Base-by-base conservation (phyloP, 805 yeast genomes). In the Teunomyces aglyptinius region DNA sequence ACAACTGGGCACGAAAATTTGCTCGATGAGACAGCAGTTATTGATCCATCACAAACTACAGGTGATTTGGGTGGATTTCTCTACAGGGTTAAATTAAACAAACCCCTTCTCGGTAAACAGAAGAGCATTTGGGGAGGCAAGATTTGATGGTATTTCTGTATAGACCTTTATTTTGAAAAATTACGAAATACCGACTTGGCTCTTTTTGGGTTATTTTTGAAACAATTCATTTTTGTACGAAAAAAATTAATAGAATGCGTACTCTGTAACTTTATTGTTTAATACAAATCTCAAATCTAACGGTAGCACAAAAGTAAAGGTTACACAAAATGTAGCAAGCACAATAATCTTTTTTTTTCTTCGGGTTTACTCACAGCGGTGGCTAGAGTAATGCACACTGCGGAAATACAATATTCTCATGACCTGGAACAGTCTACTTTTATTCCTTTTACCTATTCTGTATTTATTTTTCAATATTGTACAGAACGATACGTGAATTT, bases 21-120 rank as follows among this genome's bases (percentile, higher is more conserved):
- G 44, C 70, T 64, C 15, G 79, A 80, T 42, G 64, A 65, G 5
- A 55, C 55, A 19, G 61, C 57, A 5, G 38, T 26, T 2, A 54
- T 62, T 26, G 62, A 61, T 43, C 49, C 67, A 2, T 34, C 33
- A 1, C 63, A 59, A 49, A 54, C 52, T 18, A 41, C 46, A 6
- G 77, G 73, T n/a, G 85, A 81, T 52, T 58, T 75, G 11, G 89
- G 91, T 26, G 91, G 91, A 1, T 68, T 76, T 27, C 57, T 85
- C 27, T 85, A 76, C 64, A 71, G 72, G 50, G 61, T 77, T 47
- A 70, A 74, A 44, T 49, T 72, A 27, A 61, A 54, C 6, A 64
- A 67, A 33, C 47, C 57, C 8, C 64, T 68, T 20, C 61, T 60
- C 29, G 62, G 65, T 4, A 56, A 55, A 42, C 53, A 47, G 15